Conservation (phyloP, 2,329 filamentous ascomycete genomes). For the Claviceps africana region DNA sequence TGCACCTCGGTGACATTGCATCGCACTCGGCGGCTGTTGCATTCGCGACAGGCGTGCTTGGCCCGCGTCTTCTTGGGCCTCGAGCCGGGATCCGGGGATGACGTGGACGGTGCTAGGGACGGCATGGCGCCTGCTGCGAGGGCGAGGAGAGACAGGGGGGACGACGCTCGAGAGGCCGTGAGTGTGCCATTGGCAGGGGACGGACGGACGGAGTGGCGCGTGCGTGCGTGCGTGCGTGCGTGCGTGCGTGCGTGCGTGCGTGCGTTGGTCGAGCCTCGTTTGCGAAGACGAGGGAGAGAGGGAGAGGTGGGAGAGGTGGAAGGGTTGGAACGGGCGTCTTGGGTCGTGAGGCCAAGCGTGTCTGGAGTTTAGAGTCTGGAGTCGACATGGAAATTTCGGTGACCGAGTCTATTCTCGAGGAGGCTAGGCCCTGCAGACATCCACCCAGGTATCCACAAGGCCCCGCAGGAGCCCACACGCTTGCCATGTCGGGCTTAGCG, state of each 20-base stretch:
- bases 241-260: no score
- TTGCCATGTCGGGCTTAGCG: no score
- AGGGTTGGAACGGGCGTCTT: background rate
- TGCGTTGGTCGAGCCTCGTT: no score
- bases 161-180: background rate
- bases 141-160: background rate
- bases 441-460: background rate
- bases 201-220: background rate
- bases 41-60: constrained; percentile 21
- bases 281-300: no score
- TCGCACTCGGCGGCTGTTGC: constrained; percentile 21
- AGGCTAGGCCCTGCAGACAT: background rate
- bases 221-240: no score
- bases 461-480: no score
- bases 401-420: background rate
- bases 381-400: background rate
- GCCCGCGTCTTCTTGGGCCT: constrained; percentile 21
- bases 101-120: background rate
- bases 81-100: background rate
- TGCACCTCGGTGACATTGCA: constrained; percentile 21
- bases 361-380: no score
- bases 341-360: background rate
- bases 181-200: background rate
- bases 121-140: constrained; percentile 1
- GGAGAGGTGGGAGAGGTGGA: background rate